Conservation (phyloP, 75 land plant species). For the Picea sitchensis region DNA sequence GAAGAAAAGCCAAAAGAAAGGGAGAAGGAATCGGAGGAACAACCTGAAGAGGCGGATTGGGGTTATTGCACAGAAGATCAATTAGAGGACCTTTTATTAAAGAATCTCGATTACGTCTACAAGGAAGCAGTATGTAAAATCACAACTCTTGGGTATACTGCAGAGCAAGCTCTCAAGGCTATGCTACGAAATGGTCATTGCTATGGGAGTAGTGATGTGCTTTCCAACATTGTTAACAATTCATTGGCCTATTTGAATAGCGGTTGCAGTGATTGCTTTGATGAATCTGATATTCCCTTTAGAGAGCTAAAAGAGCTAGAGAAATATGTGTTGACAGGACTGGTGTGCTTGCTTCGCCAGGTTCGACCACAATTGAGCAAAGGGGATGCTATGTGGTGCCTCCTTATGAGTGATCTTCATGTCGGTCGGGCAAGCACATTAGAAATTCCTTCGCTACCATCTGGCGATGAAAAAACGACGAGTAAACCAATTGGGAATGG, state of each 20-base stretch:
- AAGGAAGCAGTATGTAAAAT: conserved; percentile 52
- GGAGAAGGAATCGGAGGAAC: conserved; percentile 2
- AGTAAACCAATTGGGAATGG: neutral
- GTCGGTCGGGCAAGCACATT: conserved; percentile 13
- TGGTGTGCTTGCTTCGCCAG: conserved; percentile 18
- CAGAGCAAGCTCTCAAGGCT: conserved; percentile 45
- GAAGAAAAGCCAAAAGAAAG: conserved; percentile 6
- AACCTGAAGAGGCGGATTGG: conserved; percentile 25
- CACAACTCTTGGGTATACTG: conserved; percentile 38
- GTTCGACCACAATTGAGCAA: conserved; percentile 21
- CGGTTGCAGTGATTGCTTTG: neutral
- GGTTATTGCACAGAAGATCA: conserved; percentile 20
- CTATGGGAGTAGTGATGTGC: conserved; percentile 45
- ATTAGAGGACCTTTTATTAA: conserved; percentile 39
- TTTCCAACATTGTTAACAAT: conserved; percentile 21
- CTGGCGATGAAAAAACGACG: neutral
- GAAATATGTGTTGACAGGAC: conserved; percentile 16
- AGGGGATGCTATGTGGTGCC: conserved; percentile 39
- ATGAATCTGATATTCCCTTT: neutral
- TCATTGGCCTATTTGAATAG: conserved; percentile 12
- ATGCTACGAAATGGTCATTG: conserved; percentile 62
- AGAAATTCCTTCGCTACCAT: neutral
- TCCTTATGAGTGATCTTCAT: conserved; percentile 32
- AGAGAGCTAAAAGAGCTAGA: conserved; percentile 27
- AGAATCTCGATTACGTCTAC: conserved; percentile 51